phyloP scores from a whole-genome alignment of 495 filamentous ascomycete species.

The Talaromyces wortmannii region DNA sequence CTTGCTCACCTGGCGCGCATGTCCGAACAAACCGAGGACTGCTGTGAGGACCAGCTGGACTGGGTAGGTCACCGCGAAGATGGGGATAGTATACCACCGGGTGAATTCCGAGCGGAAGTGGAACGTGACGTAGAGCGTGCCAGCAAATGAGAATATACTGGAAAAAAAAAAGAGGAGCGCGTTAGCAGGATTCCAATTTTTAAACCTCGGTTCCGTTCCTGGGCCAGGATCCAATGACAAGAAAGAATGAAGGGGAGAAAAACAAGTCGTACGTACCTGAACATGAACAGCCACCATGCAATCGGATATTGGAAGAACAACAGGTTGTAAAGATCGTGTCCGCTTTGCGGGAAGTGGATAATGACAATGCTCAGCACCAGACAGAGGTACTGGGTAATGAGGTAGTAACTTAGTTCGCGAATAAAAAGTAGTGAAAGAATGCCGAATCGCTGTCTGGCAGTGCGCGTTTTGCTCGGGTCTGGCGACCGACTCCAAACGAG shows the following conservation, averaged over 20 bases:
- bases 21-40: slow-evolving; percentile 23
- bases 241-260: slow-evolving; percentile 2
- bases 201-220: not conserved
- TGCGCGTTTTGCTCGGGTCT: slow-evolving; percentile 6
- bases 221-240: not conserved
- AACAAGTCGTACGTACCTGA: slow-evolving; percentile 14
- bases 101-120: slow-evolving; percentile 21
- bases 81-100: slow-evolving; percentile 13
- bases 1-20: slow-evolving; percentile 22
- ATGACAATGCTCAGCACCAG: slow-evolving; percentile 21
- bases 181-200: no score
- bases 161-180: slow-evolving; percentile 1
- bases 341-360: slow-evolving; percentile 17
- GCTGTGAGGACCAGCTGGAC: slow-evolving; percentile 21
- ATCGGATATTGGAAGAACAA: slow-evolving; percentile 27
- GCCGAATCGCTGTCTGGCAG: slow-evolving; percentile 18
- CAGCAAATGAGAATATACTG: slow-evolving; percentile 14
- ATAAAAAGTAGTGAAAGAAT: slow-evolving; percentile 22
- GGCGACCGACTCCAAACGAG: slow-evolving; percentile 17
- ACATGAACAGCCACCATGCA: slow-evolving; percentile 30
- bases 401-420: slow-evolving; percentile 25
- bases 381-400: slow-evolving; percentile 25
- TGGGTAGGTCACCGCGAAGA: slow-evolving; percentile 21
- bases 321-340: slow-evolving; percentile 12
- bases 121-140: slow-evolving; percentile 22